Conservation (phyloP, 495 filamentous ascomycete genomes). For the Tuber microsphaerosporum region DNA sequence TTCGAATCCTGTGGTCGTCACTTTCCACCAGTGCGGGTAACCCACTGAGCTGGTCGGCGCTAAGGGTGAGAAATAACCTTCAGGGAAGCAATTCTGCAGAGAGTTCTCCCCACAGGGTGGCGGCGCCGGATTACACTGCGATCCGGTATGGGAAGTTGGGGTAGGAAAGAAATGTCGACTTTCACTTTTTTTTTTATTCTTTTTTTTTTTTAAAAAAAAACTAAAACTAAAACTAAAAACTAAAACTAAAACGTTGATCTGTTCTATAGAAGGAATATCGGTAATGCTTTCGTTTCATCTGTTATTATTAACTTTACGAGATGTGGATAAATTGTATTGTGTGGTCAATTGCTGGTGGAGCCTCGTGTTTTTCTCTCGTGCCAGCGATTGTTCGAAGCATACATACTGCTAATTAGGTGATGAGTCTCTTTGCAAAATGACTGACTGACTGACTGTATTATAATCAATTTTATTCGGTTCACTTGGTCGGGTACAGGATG, state of each 20-base stretch:
- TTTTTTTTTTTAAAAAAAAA: no score
- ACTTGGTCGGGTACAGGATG: background rate
- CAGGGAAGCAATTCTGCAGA: constrained; percentile 42
- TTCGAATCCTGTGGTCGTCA: constrained; percentile 40
- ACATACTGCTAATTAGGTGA: background rate
- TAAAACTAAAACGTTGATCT: no score
- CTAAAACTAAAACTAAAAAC: no score
- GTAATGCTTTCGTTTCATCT: background rate
- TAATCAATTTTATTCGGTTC: background rate
- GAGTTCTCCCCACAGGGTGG: constrained; percentile 40
- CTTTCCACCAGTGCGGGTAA: constrained; percentile 34
- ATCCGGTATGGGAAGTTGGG: constrained; percentile 35
- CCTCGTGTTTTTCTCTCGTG: background rate
- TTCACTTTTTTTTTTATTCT: constrained; percentile 25
- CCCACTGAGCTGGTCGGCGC: constrained; percentile 28
- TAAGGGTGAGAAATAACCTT: constrained; percentile 40
- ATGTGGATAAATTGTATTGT: background rate
- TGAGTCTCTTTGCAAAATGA: background rate
- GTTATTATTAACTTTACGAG: background rate
- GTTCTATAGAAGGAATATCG: no score
- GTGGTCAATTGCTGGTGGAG: constrained; percentile 1
- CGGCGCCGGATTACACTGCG: constrained; percentile 38
- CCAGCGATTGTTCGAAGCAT: background rate
- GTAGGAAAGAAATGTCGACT: constrained; percentile 26
- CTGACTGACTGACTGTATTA: background rate